Evolutionary conservation across 306 rosid genomes (phyloP).

Genomic region (Prunus dulcis): DNA sequence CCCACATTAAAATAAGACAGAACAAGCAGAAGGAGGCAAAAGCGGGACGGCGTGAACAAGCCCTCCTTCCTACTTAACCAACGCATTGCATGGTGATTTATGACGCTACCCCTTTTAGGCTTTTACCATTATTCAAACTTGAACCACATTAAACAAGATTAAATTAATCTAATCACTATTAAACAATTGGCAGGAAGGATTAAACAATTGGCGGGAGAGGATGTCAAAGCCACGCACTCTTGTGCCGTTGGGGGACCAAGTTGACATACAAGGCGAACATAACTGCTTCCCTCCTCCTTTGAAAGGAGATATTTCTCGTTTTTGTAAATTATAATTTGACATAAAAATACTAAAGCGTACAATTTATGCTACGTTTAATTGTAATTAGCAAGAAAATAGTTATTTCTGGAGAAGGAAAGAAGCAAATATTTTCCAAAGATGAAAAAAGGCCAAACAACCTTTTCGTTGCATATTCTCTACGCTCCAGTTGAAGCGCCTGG

Average conservation of each 20-base stretch:
- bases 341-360: too few relatives aligned
- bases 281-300: too few relatives aligned
- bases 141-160: background rate
- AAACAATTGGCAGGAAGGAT: slow-evolving; percentile 4
- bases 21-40: background rate
- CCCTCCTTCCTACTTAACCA: background rate
- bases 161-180: background rate
- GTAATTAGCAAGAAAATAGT: too few relatives aligned
- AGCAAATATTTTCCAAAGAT: too few relatives aligned
- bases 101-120: background rate
- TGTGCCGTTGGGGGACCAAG: background rate
- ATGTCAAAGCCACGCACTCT: background rate
- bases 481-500: background rate
- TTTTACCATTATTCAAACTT: background rate
- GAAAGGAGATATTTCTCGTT: too few relatives aligned
- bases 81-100: background rate
- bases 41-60: slow-evolving; percentile 28
- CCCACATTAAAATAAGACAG: background rate
- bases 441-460: background rate
- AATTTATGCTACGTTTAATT: too few relatives aligned
- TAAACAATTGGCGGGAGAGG: background rate
- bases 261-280: too few relatives aligned
- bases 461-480: background rate
- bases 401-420: too few relatives aligned
- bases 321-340: too few relatives aligned